Evolutionary conservation across 306 rosid species (phyloP).

Genomic region (Benincasa hispida): DNA sequence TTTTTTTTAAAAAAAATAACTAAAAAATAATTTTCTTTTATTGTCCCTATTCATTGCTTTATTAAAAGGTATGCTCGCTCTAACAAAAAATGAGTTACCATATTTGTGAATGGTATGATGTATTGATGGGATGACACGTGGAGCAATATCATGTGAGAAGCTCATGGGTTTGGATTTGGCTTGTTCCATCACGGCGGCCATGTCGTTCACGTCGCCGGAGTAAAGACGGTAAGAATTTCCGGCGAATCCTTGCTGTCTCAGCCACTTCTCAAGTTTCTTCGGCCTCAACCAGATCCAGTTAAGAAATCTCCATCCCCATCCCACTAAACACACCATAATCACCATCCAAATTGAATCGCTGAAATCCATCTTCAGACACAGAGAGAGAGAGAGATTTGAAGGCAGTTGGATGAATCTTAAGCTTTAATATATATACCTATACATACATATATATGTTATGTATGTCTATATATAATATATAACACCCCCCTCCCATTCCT

Average conservation of each 20-base stretch:
- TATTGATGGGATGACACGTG: not conserved
- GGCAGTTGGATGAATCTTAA: not conserved
- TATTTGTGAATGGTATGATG: not conserved
- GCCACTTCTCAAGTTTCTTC: not conserved
- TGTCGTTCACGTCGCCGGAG: not conserved
- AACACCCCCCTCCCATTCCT: no score
- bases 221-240: not conserved
- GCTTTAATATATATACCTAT: no score
- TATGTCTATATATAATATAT: no score
- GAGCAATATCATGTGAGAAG: not conserved
- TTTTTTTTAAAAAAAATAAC: no score
- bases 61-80: no score
- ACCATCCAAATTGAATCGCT: not conserved
- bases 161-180: not conserved
- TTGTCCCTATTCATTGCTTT: no score
- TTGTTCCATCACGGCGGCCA: not conserved
- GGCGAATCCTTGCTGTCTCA: not conserved
- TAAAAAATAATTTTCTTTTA: no score
- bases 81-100: no score
- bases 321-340: not conserved
- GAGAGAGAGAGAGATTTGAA: not conserved
- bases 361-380: not conserved
- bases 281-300: not conserved
- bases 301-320: not conserved
- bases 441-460: no score